Evolutionary conservation across 108 stramenopile species (phyloP).

Genomic region (Nitzschia putrida): DNA sequence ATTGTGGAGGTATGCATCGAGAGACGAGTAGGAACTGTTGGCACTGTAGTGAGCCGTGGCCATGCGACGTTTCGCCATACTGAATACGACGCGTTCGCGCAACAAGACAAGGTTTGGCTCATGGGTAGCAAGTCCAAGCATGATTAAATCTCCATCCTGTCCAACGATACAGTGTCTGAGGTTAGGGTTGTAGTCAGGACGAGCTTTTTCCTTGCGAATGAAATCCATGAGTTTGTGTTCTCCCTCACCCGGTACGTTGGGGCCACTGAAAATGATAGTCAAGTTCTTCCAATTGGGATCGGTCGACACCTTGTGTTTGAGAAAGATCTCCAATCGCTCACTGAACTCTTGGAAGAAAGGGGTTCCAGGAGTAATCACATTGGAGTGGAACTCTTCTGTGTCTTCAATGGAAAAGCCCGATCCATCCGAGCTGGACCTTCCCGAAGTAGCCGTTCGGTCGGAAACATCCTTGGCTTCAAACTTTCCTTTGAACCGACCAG

Average conservation of each 20-base stretch:
- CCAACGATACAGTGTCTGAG: slow-evolving; percentile 97
- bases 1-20: slow-evolving; percentile 77
- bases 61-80: slow-evolving; percentile 30
- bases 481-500: slow-evolving; percentile 59
- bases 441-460: background rate
- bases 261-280: slow-evolving; percentile 91
- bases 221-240: slow-evolving; percentile 99
- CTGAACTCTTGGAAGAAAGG: slow-evolving; percentile 89
- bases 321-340: slow-evolving; percentile 65
- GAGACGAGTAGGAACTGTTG: slow-evolving; percentile 1
- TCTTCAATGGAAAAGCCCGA: slow-evolving; percentile 3
- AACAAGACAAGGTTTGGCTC: slow-evolving; percentile 94
- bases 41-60: slow-evolving; percentile 23
- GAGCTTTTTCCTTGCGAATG: slow-evolving; percentile 73
- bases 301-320: slow-evolving; percentile 65
- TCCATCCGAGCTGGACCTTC: background rate
- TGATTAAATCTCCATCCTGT: slow-evolving; percentile 99
- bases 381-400: slow-evolving; percentile 89
- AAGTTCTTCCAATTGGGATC: slow-evolving; percentile 85
- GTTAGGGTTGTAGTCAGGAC: slow-evolving; percentile 86
- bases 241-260: slow-evolving; percentile 98
- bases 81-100: slow-evolving; percentile 93
- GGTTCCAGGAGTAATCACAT: slow-evolving; percentile 98
- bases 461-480: slow-evolving; percentile 41
- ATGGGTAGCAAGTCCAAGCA: slow-evolving; percentile 96